Percentiles rank a stretch among this genome's conserved stretches.
Evolutionary conservation across 176 grass and related monocot genomes (phyloP).

Genomic region (Rhynchospora tenuis): DNA sequence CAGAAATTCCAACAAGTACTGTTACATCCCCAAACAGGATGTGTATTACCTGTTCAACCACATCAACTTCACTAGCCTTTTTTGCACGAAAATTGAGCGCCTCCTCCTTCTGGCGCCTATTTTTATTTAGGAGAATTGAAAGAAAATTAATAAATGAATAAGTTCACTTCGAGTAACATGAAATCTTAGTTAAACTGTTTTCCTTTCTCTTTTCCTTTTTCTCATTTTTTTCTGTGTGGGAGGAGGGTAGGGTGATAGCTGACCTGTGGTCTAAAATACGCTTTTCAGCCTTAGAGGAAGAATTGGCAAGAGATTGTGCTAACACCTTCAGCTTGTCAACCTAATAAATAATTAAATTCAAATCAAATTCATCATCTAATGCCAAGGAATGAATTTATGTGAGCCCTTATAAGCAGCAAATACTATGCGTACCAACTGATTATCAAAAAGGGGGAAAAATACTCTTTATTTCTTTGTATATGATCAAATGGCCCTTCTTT

Average conservation of each 20-base stretch:
- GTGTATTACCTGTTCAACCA: conserved; percentile 66
- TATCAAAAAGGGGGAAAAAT: background rate
- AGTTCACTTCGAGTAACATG: background rate
- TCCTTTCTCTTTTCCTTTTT: background rate
- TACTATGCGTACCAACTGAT: background rate
- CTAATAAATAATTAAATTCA: conserved; percentile 28
- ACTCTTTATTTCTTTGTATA: background rate
- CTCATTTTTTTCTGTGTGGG: background rate
- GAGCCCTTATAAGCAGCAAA: background rate
- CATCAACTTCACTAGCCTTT: conserved; percentile 72
- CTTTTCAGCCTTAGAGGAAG: conserved; percentile 93
- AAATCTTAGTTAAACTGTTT: background rate
- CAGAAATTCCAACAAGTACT: conserved; percentile 11
- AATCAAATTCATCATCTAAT: background rate
- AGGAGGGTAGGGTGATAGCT: background rate
- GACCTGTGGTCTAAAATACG: conserved; percentile 97
- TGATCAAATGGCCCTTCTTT: background rate
- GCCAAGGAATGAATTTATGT: background rate
- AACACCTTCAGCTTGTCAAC: conserved; percentile 96
- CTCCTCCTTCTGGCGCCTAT: conserved; percentile 95
- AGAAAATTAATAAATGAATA: background rate
- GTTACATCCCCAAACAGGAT: conserved; percentile 6
- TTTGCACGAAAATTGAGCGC: conserved; percentile 84
- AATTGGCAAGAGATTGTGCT: conserved; percentile 78
- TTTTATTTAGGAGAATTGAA: background rate